A percentile compares a stretch with the other conserved stretches of the same genome.
phyloP scores from a whole-genome alignment of 768 basidiomycete species.

The Cubamyces lactineus region DNA sequence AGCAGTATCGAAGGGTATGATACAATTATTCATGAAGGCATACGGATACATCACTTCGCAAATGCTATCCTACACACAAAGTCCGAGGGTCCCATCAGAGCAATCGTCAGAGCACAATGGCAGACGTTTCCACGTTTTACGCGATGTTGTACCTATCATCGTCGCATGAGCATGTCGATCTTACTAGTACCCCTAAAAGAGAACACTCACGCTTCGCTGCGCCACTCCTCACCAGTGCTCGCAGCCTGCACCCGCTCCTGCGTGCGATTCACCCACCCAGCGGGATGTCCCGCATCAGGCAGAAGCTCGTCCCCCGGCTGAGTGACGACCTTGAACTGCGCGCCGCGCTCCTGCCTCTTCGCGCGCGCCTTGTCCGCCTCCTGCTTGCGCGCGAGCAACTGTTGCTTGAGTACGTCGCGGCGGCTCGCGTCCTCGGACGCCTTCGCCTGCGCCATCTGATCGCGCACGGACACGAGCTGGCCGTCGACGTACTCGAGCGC shows the following conservation, averaged over 20 bases:
- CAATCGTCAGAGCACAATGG: neutral
- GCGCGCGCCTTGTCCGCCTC: slow-evolving; percentile 45
- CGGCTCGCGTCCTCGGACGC: slow-evolving; percentile 43
- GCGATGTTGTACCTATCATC: slow-evolving; percentile 4
- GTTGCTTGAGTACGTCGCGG: slow-evolving; percentile 22
- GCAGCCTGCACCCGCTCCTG: slow-evolving; percentile 48
- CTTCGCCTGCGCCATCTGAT: slow-evolving; percentile 70
- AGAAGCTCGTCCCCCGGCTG: slow-evolving; percentile 69
- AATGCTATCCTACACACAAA: neutral
- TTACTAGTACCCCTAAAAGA: no score
- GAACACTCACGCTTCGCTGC: slow-evolving; percentile 47
- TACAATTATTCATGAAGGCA: neutral
- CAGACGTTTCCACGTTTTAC: neutral
- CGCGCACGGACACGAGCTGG: slow-evolving; percentile 84
- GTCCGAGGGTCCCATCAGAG: neutral
- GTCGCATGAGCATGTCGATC: no score
- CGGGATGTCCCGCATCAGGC: slow-evolving; percentile 61
- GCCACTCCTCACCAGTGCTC: slow-evolving; percentile 50
- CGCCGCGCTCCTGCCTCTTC: slow-evolving; percentile 45
- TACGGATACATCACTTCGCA: neutral
- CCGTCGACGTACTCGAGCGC: slow-evolving; percentile 88
- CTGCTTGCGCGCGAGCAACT: slow-evolving; percentile 63
- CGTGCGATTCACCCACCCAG: slow-evolving; percentile 72
- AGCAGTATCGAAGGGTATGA: neutral
- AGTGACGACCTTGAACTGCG: slow-evolving; percentile 83